Evolutionary conservation across 139 green algal species (phyloP).

Genomic region (Tetradesmus lagerheimii): DNA sequence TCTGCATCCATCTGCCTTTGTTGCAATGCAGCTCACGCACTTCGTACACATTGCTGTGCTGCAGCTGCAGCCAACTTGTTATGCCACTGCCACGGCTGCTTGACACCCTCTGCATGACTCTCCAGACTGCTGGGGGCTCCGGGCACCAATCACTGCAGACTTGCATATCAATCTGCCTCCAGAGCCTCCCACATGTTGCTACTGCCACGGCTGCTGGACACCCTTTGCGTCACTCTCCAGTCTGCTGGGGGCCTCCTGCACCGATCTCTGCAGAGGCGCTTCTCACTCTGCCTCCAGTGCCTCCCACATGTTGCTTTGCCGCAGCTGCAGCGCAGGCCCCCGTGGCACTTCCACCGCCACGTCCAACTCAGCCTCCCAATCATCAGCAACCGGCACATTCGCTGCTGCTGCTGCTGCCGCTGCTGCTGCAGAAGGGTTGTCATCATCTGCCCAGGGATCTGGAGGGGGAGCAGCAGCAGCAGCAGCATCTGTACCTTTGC

Average conservation of each 20-base stretch:
- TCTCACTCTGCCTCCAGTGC: background rate
- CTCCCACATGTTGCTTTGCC: slow-evolving; percentile 26
- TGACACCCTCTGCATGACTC: background rate
- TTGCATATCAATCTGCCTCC: background rate
- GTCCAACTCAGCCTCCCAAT: slow-evolving; percentile 29
- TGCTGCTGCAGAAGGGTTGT: background rate
- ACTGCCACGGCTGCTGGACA: background rate
- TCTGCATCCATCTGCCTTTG: too few relatives aligned
- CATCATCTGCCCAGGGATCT: slow-evolving; percentile 45
- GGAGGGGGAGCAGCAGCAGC: background rate
- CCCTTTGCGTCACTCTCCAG: background rate
- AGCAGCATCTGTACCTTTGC: background rate
- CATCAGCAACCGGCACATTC: slow-evolving; percentile 22
- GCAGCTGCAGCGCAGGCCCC: background rate
- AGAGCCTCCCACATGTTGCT: slow-evolving; percentile 9
- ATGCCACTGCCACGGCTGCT: background rate
- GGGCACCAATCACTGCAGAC: too few relatives aligned
- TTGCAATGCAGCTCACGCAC: too few relatives aligned
- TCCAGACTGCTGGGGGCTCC: too few relatives aligned
- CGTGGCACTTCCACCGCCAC: background rate
- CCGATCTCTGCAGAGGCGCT: too few relatives aligned
- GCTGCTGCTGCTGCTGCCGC: slow-evolving; percentile 24
- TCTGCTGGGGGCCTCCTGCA: too few relatives aligned
- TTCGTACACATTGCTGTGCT: too few relatives aligned
- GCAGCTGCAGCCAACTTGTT: too few relatives aligned